Base-by-base conservation (phyloP, 805 yeast species). In the Hanseniaspora jakobsenii region DNA sequence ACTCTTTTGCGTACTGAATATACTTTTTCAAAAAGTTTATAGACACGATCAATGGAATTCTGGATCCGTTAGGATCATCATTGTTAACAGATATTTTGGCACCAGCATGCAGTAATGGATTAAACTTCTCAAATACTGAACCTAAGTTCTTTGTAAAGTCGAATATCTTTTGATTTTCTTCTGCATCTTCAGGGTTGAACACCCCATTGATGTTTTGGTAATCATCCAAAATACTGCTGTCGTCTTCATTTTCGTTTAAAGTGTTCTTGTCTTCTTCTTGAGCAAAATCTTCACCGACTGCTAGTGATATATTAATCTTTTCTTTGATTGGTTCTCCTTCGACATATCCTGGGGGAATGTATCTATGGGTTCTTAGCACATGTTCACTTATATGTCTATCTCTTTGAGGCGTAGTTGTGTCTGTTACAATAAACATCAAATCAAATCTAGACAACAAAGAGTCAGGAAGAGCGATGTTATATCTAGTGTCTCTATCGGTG, bases 301-400 rank as follows among this genome's bases (percentile, higher is more conserved):
- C 83, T 40, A 89, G 67, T 0, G 85, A 75, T 35, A 84, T 69
- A 32, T 71, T 70, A 18, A 74, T 66, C 46, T 71, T 72, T 57
- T 91, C 97, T 55, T 94, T 73, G 35, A 89, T 77, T 9, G 97
- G 97, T 50, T 82, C 91, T 44, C 98, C 98, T 62, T 85, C 95
- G 36, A 80, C 71, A 50, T 81, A 74, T 0, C 97, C 97, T 2
- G 81, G 79, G 9, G 94, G 89, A 23, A 86, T 62, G 59, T 72
- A 91, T 57, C 95, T 72, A 64, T 91, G 97, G 76, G 94, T 85
- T 55, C 89, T 74, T 61, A 91, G 69, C 29, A 91, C 96, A 63
- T 91, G 98, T 61, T 89, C 96, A 54, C 94, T 81, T 54, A 91
- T 80, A 30, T 77, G 67, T 56, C 97, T 71, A 59, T 91, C 97